phyloP scores from a whole-genome alignment of 768 basidiomycete species.

The Pulveroboletus frians region DNA sequence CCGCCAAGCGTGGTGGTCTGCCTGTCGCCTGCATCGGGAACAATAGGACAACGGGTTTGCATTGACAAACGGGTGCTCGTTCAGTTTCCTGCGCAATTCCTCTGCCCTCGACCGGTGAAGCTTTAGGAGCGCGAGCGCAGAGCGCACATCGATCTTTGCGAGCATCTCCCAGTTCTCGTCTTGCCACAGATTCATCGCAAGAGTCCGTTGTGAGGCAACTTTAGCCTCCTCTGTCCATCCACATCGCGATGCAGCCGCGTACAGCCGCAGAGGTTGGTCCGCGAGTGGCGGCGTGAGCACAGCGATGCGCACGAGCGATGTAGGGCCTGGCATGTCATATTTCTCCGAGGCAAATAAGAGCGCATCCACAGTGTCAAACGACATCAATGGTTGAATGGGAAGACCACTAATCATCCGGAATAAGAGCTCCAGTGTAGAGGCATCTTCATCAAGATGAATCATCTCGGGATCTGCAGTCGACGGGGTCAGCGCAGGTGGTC shows the following conservation, averaged over 20 bases:
- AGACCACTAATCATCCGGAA: conserved; percentile 61
- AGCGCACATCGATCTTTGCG: conserved; percentile 42
- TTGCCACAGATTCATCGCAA: conserved; percentile 49
- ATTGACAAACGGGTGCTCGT: conserved; percentile 55
- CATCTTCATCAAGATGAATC: conserved; percentile 55
- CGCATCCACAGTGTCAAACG: conserved; percentile 51
- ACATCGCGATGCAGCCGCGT: conserved; percentile 51
- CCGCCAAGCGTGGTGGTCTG: conserved; percentile 60
- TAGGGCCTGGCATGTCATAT: conserved; percentile 65
- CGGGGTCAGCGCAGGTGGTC: conserved; percentile 7
- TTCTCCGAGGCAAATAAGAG: conserved; percentile 63
- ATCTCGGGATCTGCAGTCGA: conserved; percentile 26
- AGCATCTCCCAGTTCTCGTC: conserved; percentile 42
- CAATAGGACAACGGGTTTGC: conserved; percentile 40
- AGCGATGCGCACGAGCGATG: conserved; percentile 55
- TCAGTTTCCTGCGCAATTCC: conserved; percentile 42
- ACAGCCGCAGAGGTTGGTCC: conserved; percentile 48
- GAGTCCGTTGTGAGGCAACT: conserved; percentile 49
- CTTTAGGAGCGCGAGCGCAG: conserved; percentile 50
- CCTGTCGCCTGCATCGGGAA: conserved; percentile 42
- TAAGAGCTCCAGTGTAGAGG: conserved; percentile 48
- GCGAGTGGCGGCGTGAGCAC: conserved; percentile 48
- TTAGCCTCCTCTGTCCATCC: conserved; percentile 56
- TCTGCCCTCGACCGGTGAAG: conserved; percentile 53
- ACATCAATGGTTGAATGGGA: conserved; percentile 42